These are phyloP conservation scores for Abortiporus biennis DNA, from an alignment of 1,284 basidiomycete genomes.

Conservation along the genomic window DNA sequence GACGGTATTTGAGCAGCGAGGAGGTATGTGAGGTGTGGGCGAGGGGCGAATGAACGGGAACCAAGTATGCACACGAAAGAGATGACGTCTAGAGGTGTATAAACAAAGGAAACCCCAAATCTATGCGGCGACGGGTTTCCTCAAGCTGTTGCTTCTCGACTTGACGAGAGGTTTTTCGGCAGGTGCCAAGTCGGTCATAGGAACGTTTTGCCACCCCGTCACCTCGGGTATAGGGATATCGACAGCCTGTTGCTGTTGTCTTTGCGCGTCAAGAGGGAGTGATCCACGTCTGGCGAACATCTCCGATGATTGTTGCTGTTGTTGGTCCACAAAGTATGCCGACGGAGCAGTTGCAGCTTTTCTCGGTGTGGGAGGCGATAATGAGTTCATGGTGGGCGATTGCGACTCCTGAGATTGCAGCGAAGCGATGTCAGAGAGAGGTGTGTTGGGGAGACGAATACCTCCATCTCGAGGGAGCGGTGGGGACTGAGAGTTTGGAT, in stretches of 20 bases:
- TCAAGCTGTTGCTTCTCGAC: constrained; percentile 22
- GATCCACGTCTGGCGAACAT: constrained; percentile 1
- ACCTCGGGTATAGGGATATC: constrained; percentile 28
- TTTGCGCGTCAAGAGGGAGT: constrained; percentile 1
- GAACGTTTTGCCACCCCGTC: constrained; percentile 34
- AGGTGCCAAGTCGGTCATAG: constrained; percentile 24
- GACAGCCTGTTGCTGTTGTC: background rate
- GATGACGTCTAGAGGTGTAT: too few relatives aligned
- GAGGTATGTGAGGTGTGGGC: constrained; percentile 7
- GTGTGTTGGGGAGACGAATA: constrained; percentile 65
- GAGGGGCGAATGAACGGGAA: constrained; percentile 7
- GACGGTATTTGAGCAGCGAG: too few relatives aligned
- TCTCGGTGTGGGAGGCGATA: constrained; percentile 29
- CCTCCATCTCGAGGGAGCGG: constrained; percentile 43
- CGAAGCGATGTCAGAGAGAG: constrained; percentile 58
- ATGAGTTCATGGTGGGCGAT: constrained; percentile 13
- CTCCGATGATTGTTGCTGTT: constrained; percentile 1
- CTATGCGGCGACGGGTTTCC: constrained; percentile 12
- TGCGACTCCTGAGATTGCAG: constrained; percentile 24
- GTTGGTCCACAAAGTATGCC: constrained; percentile 17
- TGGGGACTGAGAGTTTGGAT: constrained; percentile 50
- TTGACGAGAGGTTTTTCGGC: constrained; percentile 13
- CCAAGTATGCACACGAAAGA: background rate
- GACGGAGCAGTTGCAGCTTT: constrained; percentile 35
- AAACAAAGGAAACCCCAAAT: too few relatives aligned